Evolutionary conservation across 208 protist genomes (phyloP).

Genomic region (Trypanosoma boissoni): DNA sequence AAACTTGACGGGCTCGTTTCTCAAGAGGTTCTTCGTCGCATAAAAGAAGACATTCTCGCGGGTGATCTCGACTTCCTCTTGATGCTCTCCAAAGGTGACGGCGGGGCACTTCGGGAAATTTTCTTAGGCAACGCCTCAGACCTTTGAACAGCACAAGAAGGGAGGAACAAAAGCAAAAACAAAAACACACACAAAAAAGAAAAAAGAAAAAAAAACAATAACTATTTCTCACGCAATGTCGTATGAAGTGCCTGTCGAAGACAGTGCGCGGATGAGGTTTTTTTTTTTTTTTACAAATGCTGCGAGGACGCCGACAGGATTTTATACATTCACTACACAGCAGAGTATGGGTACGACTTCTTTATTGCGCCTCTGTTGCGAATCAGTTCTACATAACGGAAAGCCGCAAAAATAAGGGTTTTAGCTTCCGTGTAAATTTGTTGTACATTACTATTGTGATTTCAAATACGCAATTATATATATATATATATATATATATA

Average conservation of each 20-base stretch:
- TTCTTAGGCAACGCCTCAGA: background rate
- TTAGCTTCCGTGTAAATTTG: background rate
- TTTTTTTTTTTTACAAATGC: conserved; percentile 3
- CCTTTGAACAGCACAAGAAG: too few species aligned
- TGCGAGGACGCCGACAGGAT: conserved; percentile 9
- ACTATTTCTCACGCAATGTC: too few species aligned
- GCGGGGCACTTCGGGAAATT: background rate
- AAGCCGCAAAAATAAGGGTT: background rate
- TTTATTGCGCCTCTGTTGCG: too few species aligned
- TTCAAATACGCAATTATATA: background rate
- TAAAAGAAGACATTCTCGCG: background rate
- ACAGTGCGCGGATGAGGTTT: too few species aligned
- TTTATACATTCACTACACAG: background rate
- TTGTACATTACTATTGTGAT: background rate
- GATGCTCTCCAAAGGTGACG: background rate
- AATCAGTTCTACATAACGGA: too few species aligned
- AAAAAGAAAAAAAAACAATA: too few species aligned
- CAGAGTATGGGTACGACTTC: background rate
- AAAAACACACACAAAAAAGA: too few species aligned
- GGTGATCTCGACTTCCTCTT: conserved; percentile 11
- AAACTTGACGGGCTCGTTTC: background rate
- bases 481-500: conserved; percentile 1
- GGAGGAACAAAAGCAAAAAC: too few species aligned
- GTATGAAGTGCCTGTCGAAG: too few species aligned
- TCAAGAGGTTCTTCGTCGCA: conserved; percentile 7